Evolutionary conservation across 768 basidiomycete genomes (phyloP), one percentile per base, ranked within the genome.

Genomic region (Termitomyces sp.): DNA sequence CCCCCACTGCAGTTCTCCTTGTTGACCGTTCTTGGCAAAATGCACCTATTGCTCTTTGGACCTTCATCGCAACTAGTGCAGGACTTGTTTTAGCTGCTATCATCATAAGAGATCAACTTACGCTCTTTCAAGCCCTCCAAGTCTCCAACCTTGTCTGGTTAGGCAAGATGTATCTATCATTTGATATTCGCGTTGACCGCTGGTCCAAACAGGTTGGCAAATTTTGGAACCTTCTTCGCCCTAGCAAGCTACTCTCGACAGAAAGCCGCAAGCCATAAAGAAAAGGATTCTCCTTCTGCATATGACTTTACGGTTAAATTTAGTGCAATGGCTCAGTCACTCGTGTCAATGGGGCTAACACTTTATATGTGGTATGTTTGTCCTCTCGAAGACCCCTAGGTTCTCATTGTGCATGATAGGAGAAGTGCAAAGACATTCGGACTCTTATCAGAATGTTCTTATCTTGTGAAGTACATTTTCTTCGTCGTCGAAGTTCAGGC

Each of bases 101-200:
- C 20, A 72, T 75, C 11, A 74, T 74, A 56, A 65, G 70, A 17
- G 56, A 57, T 4, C 59, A 72, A n/a, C 68, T 79, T 20, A 74
- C 77, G 0, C 65, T 79, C 36, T 73, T 76, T 55, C 76, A 81
- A 67, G 78, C 73, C 6, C 65, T 79, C 53, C 75, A 76, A 56
- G 74, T 79, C 20, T 77, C 75, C 29, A 76, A 78, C 65, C 66
- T 78, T 40, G 76, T 79, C 48, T 80, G 77, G 76, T 76, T 17
- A 9, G 71, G n/a, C 40, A 43, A 37, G 20, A 46, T 17, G 5
- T 37, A 42, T 38, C 50, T 48, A 43, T n/a, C 17, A 20, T 32
- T 43, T 34, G 11, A 43, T n/a, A 47, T 34, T 32, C 20, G 47
- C 38, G 60, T 46, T 54, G 46, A 52, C 49, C 25, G 25, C 43